phyloP scores from a whole-genome alignment of 139 green algal species.

The Volvox reticuliferus region DNA sequence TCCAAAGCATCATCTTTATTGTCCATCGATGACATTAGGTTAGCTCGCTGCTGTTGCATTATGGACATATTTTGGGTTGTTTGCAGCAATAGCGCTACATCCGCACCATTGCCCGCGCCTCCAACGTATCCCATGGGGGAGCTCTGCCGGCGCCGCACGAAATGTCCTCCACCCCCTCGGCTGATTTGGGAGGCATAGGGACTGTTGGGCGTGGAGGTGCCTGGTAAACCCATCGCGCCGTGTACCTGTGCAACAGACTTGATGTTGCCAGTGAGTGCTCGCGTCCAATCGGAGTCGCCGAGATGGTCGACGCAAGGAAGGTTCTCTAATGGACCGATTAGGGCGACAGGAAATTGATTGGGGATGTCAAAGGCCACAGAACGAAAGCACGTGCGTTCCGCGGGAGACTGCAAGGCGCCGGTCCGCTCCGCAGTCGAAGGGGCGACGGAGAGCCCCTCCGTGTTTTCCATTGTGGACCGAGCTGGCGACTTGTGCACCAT shows the following conservation, averaged over 20 bases:
- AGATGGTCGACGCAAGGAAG: neutral
- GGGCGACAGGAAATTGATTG: neutral
- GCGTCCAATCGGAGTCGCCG: neutral
- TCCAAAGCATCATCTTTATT: too few species aligned
- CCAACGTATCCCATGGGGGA: neutral
- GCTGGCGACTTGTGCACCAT: neutral
- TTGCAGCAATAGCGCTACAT: neutral
- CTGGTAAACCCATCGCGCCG: neutral
- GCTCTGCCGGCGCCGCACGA: neutral
- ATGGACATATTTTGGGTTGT: too few species aligned
- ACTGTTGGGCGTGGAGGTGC: neutral
- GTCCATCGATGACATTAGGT: too few species aligned
- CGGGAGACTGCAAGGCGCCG: too few species aligned
- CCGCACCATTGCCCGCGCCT: too few species aligned
- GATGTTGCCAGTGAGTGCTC: slow-evolving; percentile 9
- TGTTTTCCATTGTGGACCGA: too few species aligned
- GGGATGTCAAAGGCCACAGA: neutral
- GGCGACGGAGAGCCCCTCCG: too few species aligned
- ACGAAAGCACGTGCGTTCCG: neutral
- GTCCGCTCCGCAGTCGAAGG: too few species aligned
- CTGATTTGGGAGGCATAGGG: neutral
- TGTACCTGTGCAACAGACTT: neutral
- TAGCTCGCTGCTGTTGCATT: neutral
- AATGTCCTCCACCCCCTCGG: too few species aligned
- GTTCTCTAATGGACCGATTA: neutral